Evolutionary conservation across 306 rosid genomes (phyloP).

Genomic region (Rosa multiflora): DNA sequence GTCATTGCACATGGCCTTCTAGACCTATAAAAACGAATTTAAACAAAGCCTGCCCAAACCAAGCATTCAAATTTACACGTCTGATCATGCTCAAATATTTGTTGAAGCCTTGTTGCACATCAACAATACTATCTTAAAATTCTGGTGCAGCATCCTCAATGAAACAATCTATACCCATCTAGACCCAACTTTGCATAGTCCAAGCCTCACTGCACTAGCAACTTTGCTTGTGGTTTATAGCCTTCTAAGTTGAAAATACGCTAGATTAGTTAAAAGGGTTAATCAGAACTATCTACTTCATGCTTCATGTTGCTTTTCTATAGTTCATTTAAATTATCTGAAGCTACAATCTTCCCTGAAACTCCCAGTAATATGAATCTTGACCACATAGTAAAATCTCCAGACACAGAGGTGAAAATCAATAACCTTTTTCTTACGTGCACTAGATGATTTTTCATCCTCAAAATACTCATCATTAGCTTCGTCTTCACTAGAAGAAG

Average conservation of each 20-base stretch:
- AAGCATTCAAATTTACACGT: background rate
- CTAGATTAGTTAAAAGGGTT: conserved; percentile 1
- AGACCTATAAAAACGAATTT: background rate
- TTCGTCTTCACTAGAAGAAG: conserved; percentile 44
- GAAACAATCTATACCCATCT: conserved; percentile 9
- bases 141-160: background rate
- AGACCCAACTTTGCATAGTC: background rate
- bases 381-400: background rate
- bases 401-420: background rate
- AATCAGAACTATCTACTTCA: background rate
- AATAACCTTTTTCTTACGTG: conserved; percentile 53
- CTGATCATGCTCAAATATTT: background rate
- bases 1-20: background rate
- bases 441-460: conserved; percentile 29
- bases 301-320: background rate
- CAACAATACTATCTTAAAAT: background rate
- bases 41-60: background rate
- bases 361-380: background rate
- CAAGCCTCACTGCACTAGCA: background rate
- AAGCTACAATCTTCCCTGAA: background rate
- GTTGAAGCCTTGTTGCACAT: background rate
- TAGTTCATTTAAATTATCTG: background rate
- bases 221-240: background rate
- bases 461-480: conserved; percentile 30
- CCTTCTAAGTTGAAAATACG: background rate